Evolutionary conservation across 352 stramenopile genomes (phyloP).

Genomic region (Phytophthora crassamura): DNA sequence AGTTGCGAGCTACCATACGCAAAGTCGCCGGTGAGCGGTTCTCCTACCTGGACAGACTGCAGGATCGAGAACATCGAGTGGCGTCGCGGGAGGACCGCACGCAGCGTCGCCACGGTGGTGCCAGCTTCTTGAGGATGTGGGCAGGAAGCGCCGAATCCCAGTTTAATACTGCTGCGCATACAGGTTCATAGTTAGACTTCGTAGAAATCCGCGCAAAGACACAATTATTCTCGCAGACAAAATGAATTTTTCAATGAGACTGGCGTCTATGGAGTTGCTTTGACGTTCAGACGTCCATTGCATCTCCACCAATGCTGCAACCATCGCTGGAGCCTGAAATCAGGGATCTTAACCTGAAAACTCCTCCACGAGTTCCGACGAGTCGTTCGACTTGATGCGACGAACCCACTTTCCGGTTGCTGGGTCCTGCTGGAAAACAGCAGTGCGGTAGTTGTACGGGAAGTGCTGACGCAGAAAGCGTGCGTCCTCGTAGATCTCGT

Average conservation of each 20-base stretch:
- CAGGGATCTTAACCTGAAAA: conserved; percentile 30
- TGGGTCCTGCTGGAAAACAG: conserved; percentile 60
- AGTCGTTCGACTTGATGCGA: conserved; percentile 34
- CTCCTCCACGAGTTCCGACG: conserved; percentile 37
- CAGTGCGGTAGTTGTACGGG: conserved; percentile 68
- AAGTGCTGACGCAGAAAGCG: conserved; percentile 60
- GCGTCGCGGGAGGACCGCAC: conserved; percentile 61
- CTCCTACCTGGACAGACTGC: conserved; percentile 63
- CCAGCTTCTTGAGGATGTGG: conserved; percentile 82
- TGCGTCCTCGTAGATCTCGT: conserved; percentile 77
- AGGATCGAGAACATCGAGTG: conserved; percentile 64
- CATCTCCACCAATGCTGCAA: neutral
- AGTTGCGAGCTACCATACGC: conserved; percentile 53
- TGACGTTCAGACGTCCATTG: neutral
- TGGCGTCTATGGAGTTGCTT: too few species aligned
- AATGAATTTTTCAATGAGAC: too few species aligned
- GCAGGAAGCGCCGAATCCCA: conserved; percentile 78
- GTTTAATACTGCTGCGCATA: conserved; percentile 52
- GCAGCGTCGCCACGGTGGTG: conserved; percentile 72
- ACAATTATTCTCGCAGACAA: too few species aligned
- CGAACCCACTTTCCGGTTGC: conserved; percentile 50
- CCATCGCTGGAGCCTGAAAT: neutral
- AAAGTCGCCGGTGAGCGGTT: conserved; percentile 59
- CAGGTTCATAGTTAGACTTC: neutral
- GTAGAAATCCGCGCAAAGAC: neutral